Evolutionary conservation across 805 yeast genomes (phyloP).

Genomic region (Yarrowia divulgata): DNA sequence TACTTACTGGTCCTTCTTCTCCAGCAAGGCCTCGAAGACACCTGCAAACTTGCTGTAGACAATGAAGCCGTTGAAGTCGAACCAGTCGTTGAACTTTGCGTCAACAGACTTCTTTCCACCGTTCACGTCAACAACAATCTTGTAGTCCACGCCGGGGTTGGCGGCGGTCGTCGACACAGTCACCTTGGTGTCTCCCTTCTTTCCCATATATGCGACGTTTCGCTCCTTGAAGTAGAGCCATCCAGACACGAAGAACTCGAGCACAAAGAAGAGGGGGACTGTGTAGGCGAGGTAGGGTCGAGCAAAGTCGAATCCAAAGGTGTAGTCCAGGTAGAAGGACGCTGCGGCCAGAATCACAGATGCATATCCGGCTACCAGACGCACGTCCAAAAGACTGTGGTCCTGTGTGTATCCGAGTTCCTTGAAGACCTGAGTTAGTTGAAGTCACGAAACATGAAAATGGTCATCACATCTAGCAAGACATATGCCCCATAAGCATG

Average conservation of each 20-base stretch:
- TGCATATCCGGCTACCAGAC: slow-evolving; percentile 48
- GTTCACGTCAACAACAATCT: slow-evolving; percentile 42
- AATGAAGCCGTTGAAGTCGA: slow-evolving; percentile 44
- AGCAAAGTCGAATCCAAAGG: slow-evolving; percentile 48
- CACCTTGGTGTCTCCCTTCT: slow-evolving; percentile 42
- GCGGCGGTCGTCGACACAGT: slow-evolving; percentile 39
- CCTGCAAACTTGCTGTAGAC: slow-evolving; percentile 43
- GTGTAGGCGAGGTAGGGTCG: slow-evolving; percentile 46
- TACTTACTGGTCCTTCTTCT: slow-evolving; percentile 33
- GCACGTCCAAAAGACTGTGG: slow-evolving; percentile 45
- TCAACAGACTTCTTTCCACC: slow-evolving; percentile 34
- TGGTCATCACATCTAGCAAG: too few relatives aligned
- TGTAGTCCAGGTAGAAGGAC: slow-evolving; percentile 47
- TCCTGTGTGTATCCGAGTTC: slow-evolving; percentile 46
- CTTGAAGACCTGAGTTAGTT: slow-evolving; percentile 40
- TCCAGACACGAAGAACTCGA: slow-evolving; percentile 44
- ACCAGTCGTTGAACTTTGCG: slow-evolving; percentile 44
- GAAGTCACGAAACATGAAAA: background rate
- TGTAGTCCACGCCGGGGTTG: slow-evolving; percentile 43
- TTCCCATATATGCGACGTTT: slow-evolving; percentile 47
- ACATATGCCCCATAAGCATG: too few relatives aligned
- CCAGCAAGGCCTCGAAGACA: slow-evolving; percentile 9
- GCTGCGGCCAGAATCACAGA: slow-evolving; percentile 48
- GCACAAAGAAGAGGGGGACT: slow-evolving; percentile 46
- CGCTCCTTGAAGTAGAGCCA: slow-evolving; percentile 47